These are phyloP conservation scores for Skeletonema marinoi DNA, from an alignment of 108 stramenopile species.

Conservation along the genomic window DNA sequence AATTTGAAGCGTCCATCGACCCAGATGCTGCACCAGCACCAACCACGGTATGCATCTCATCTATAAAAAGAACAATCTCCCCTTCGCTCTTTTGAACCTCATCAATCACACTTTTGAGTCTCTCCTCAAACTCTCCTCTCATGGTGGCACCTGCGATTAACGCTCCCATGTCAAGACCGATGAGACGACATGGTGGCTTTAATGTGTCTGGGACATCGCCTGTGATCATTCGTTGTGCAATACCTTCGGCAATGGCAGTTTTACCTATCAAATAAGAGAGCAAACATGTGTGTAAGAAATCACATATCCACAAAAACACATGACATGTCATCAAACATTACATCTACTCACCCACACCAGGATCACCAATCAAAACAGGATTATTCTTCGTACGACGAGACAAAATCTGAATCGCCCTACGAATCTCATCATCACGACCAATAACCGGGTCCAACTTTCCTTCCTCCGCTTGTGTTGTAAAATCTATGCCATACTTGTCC, in stretches of 20 bases:
- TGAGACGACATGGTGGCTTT: slow-evolving; percentile 72
- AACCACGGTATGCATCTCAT: slow-evolving; percentile 99
- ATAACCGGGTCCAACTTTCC: slow-evolving; percentile 97
- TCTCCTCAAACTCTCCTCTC: slow-evolving; percentile 99
- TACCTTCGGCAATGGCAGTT: slow-evolving; percentile 97
- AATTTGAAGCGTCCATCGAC: slow-evolving; percentile 98
- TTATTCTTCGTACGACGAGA: slow-evolving; percentile 98
- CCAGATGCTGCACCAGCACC: slow-evolving; percentile 93
- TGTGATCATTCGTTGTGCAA: slow-evolving; percentile 84
- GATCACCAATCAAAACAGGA: slow-evolving; percentile 98
- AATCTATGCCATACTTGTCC: slow-evolving; percentile 94
- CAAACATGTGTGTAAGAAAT: not conserved
- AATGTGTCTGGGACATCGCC: slow-evolving; percentile 6
- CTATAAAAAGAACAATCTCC: slow-evolving; percentile 97
- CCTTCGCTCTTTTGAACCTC: slow-evolving; percentile 95
- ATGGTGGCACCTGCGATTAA: slow-evolving; percentile 98
- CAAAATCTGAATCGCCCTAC: slow-evolving; percentile 95
- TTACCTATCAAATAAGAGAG: slow-evolving; percentile 71
- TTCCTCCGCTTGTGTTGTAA: slow-evolving; percentile 83
- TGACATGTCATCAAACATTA: not conserved
- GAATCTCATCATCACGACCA: slow-evolving; percentile 98
- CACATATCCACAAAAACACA: not conserved
- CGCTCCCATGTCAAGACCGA: slow-evolving; percentile 96
- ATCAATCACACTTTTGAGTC: slow-evolving; percentile 97
- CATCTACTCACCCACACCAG: slow-evolving; percentile 91